Evolutionary conservation across 805 yeast genomes (phyloP), one percentile per base, ranked within the genome.

Genomic region (Candida maltosa): DNA sequence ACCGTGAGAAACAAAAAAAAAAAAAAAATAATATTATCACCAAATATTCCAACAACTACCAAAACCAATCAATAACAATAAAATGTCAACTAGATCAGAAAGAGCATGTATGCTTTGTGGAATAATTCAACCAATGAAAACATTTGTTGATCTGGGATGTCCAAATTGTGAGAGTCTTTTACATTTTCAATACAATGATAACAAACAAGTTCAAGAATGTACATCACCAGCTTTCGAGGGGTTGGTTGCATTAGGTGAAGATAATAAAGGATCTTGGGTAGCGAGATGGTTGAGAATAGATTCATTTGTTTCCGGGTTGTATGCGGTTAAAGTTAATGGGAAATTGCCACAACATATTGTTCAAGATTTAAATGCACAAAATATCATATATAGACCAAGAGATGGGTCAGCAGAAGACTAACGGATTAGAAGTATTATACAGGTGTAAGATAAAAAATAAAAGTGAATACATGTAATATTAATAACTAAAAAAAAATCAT

Each of bases 51-150:
- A 11, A 24, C 30, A 20, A 21, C 25, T 7, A 12, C 12, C 15
- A 30, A 16, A 3, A 30, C 17, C 27, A 24, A 26, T 17, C 16
- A 17, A 31, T 14, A 21, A 18, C 11, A 4, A 16, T 8, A 34
- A 9, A 17, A 68, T 68, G 73, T 67, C 82, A 10, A 64, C 75
- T 23, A 75, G 80, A 63, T 72, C 83, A 7, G 95, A 88, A 44
- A 78, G 98, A 70, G 97, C 97, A 6, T 91, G 98, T 54, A 86
- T 91, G 96, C 75, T 93, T 39, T 91, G 98, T 62, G 97, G 97
- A 4, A 74, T 91, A 36, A 86, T 91, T 37, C 95, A 87, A 52
- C 78, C 95, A 4, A 75, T 83, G 47, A 75, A 69, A 29, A 47
- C 73, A 51, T 93, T 93, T 57, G 77, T 84, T 32, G 80, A 80